phyloP scores from a whole-genome alignment of 441 rosid genomes.

The Hura crepitans region DNA sequence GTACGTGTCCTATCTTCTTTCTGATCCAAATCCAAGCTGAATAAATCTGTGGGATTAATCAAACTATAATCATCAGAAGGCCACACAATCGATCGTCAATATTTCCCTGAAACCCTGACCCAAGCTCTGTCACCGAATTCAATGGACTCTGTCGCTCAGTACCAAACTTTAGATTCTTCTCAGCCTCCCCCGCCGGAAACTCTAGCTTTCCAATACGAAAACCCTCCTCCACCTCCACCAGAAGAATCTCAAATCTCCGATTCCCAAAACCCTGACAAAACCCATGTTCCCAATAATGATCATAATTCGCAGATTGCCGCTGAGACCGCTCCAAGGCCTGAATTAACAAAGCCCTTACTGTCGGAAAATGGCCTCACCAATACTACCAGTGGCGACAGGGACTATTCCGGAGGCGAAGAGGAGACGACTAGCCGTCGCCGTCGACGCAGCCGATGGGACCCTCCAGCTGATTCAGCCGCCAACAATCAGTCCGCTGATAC shows the following conservation, averaged over 20 bases:
- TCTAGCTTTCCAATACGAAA: slow-evolving; percentile 27
- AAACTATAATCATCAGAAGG: not conserved
- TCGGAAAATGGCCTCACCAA: slow-evolving; percentile 62
- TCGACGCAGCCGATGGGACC: slow-evolving; percentile 88
- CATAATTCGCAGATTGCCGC: slow-evolving; percentile 10
- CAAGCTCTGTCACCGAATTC: not conserved
- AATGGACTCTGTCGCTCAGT: slow-evolving; percentile 16
- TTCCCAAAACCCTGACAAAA: slow-evolving; percentile 19
- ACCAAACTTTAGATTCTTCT: slow-evolving; percentile 19
- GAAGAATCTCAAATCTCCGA: slow-evolving; percentile 27
- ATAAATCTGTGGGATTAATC: not conserved
- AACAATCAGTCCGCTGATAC: slow-evolving; percentile 25
- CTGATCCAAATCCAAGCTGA: not conserved
- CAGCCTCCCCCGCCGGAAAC: slow-evolving; percentile 22
- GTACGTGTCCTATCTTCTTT: not conserved
- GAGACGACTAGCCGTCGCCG: slow-evolving; percentile 70
- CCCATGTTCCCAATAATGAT: slow-evolving; percentile 22
- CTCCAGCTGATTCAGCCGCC: slow-evolving; percentile 43
- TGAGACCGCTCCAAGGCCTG: slow-evolving; percentile 21
- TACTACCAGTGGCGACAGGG: slow-evolving; percentile 65
- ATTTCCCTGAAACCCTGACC: not conserved
- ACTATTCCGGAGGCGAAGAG: slow-evolving; percentile 82
- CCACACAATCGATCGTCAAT: not conserved
- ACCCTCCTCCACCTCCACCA: slow-evolving; percentile 22
- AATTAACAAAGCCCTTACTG: slow-evolving; percentile 32